Evolutionary conservation across 2,329 filamentous ascomycete genomes (phyloP).

Genomic region (Phyllosticta citribraziliensis): DNA sequence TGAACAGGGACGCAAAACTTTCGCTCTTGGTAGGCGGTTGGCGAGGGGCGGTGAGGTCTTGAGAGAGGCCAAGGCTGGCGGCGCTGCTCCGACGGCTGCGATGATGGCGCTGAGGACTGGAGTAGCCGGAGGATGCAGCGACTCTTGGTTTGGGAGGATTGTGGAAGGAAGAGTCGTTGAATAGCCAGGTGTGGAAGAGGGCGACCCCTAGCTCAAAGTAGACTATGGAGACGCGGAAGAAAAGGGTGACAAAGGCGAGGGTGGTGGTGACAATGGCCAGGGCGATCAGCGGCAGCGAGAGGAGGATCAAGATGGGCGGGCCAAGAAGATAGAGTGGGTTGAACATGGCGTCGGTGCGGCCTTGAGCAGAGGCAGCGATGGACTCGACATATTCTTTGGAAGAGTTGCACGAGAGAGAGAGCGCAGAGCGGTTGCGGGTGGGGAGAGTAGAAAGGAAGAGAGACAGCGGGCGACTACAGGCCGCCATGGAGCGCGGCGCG

Average conservation of each 20-base stretch:
- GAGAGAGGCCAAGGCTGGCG: constrained; percentile 9
- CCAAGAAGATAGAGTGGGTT: constrained; percentile 23
- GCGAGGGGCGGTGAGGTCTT: constrained; percentile 7
- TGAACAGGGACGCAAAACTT: constrained; percentile 25
- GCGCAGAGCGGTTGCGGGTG: not conserved
- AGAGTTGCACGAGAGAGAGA: not conserved
- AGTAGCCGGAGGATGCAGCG: constrained; percentile 11
- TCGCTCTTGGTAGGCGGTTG: constrained; percentile 21
- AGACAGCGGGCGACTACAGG: not conserved
- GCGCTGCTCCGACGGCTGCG: constrained; percentile 10
- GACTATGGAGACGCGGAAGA: constrained; percentile 30
- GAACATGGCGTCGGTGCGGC: constrained; percentile 4
- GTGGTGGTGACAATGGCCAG: constrained; percentile 30
- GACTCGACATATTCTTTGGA: not conserved
- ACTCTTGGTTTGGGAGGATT: constrained; percentile 12
- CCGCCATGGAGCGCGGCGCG: not conserved
- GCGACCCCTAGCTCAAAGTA: constrained; percentile 34
- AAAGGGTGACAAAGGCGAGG: constrained; percentile 28
- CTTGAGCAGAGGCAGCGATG: not conserved
- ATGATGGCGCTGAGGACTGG: constrained; percentile 4
- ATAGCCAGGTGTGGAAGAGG: constrained; percentile 28
- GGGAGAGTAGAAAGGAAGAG: not conserved
- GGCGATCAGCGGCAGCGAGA: constrained; percentile 30
- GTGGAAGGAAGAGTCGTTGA: constrained; percentile 14
- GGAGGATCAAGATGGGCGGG: constrained; percentile 26